Evolutionary conservation across 306 rosid species (phyloP).

Genomic region (Parietaria judaica): DNA sequence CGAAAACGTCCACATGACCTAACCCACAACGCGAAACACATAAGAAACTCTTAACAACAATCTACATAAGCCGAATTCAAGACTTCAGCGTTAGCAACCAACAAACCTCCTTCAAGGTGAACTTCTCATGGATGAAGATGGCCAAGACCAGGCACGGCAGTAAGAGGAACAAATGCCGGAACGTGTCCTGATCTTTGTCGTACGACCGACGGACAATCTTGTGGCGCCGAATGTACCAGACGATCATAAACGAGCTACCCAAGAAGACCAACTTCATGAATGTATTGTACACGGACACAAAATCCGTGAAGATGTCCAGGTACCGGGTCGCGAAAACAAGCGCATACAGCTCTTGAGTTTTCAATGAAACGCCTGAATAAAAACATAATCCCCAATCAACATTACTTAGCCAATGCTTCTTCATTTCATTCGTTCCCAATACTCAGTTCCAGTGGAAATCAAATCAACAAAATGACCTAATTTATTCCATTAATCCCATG

Average conservation of each 20-base stretch:
- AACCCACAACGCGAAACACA: slow-evolving; percentile 18
- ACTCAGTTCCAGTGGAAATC: too few species aligned
- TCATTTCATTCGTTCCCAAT: too few species aligned
- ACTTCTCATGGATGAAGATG: slow-evolving; percentile 57
- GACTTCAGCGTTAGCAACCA: neutral
- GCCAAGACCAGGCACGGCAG: slow-evolving; percentile 68
- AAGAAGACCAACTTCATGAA: slow-evolving; percentile 77
- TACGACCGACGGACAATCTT: slow-evolving; percentile 78
- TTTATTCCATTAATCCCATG: too few species aligned
- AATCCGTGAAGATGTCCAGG: slow-evolving; percentile 65
- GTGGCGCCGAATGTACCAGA: slow-evolving; percentile 86
- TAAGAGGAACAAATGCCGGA: slow-evolving; percentile 58
- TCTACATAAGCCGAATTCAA: neutral
- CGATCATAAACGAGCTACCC: slow-evolving; percentile 85
- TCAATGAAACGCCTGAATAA: slow-evolving; percentile 71
- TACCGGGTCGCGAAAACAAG: slow-evolving; percentile 74
- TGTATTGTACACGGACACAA: slow-evolving; percentile 57
- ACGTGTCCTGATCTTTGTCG: slow-evolving; percentile 88
- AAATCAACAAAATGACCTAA: too few species aligned
- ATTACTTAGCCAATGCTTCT: too few species aligned
- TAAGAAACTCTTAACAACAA: slow-evolving; percentile 9
- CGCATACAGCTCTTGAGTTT: slow-evolving; percentile 90
- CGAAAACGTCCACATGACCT: slow-evolving; percentile 92
- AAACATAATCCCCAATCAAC: too few species aligned
- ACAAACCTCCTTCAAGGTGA: slow-evolving; percentile 71